Percentiles rank a stretch among this genome's conserved stretches.
Conservation (phyloP, 345 rosid genomes). For the Eucalyptus tenuipes region DNA sequence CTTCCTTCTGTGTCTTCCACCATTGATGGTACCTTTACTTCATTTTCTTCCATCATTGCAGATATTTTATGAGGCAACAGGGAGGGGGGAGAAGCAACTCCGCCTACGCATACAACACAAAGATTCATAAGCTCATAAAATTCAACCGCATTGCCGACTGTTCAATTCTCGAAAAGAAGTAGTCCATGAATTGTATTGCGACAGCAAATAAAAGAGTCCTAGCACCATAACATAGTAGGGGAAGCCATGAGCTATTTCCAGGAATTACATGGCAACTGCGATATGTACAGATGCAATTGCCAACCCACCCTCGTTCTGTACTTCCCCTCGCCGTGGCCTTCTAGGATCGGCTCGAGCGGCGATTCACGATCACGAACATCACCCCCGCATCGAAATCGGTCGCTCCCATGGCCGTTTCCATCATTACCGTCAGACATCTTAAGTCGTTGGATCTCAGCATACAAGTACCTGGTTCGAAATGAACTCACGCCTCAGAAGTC, state of each 20-base stretch:
- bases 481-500: background rate
- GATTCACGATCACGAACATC: constrained; percentile 2
- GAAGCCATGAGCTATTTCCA: background rate
- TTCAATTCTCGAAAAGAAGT: background rate
- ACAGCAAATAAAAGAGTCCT: background rate
- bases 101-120: constrained; percentile 25
- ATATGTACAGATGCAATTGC: constrained; percentile 70
- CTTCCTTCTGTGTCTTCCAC: background rate
- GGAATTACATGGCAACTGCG: constrained; percentile 86
- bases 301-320: constrained; percentile 48
- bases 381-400: constrained; percentile 5
- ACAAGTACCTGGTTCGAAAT: constrained; percentile 44
- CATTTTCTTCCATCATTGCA: background rate
- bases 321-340: constrained; percentile 9
- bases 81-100: constrained; percentile 40
- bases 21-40: background rate
- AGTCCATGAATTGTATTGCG: background rate
- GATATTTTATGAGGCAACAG: background rate
- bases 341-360: constrained; percentile 20
- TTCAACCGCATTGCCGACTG: background rate
- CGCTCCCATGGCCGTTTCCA: background rate
- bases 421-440: background rate
- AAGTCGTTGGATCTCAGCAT: constrained; percentile 44
- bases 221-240: background rate
- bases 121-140: background rate